Conservation (phyloP, 495 filamentous ascomycete genomes). For the Xylaria flabelliformis region DNA sequence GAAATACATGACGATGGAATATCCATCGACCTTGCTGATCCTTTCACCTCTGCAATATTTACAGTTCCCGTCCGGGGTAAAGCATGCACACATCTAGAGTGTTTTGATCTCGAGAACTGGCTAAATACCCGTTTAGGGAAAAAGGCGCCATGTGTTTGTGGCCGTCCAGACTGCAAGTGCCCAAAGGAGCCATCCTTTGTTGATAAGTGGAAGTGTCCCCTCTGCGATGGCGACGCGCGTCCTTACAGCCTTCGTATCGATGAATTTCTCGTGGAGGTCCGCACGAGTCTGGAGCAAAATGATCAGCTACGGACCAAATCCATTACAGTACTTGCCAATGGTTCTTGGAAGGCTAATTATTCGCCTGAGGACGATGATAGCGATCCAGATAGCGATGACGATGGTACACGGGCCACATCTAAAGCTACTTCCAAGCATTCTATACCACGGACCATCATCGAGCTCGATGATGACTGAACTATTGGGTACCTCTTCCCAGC, state of each 20-base stretch:
- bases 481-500: neutral
- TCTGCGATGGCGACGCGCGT: constrained; percentile 76
- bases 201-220: constrained; percentile 85
- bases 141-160: constrained; percentile 44
- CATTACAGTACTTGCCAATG: constrained; percentile 63
- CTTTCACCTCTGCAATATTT: constrained; percentile 74
- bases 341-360: constrained; percentile 60
- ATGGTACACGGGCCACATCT: constrained; percentile 18
- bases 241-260: constrained; percentile 73
- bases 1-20: constrained; percentile 66
- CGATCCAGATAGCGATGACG: constrained; percentile 32
- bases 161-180: constrained; percentile 41
- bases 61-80: constrained; percentile 70
- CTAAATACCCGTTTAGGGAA: constrained; percentile 64
- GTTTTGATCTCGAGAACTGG: constrained; percentile 87
- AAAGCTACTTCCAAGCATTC: constrained; percentile 15
- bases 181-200: constrained; percentile 58
- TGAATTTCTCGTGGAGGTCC: constrained; percentile 69
- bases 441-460: constrained; percentile 31
- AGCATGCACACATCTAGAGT: constrained; percentile 71
- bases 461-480: constrained; percentile 36
- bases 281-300: constrained; percentile 51
- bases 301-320: constrained; percentile 57
- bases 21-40: constrained; percentile 77
- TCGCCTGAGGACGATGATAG: constrained; percentile 39